Percentiles rank a stretch among this genome's conserved stretches.
phyloP scores from a whole-genome alignment of 306 rosid genomes.

The Rosa rugosa region DNA sequence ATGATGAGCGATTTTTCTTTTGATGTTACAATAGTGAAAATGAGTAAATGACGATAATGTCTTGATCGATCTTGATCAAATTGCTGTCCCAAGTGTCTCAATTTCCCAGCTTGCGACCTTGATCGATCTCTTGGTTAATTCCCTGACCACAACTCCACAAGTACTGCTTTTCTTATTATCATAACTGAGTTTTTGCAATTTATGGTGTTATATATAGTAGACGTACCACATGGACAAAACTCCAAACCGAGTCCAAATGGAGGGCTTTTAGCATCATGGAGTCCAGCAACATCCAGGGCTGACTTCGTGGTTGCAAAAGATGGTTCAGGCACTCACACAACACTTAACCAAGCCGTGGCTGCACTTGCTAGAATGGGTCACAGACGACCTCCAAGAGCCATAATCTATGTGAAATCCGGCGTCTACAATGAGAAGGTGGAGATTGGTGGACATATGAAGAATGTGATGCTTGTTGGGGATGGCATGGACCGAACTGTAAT shows the following conservation, averaged over 20 bases:
- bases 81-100: too few species aligned
- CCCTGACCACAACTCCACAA: too few species aligned
- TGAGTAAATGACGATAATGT: too few species aligned
- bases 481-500: conserved; percentile 61
- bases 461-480: conserved; percentile 73
- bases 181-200: not conserved
- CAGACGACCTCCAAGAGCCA: conserved; percentile 29
- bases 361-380: conserved; percentile 40
- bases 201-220: not conserved
- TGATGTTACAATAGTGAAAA: too few species aligned
- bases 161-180: not conserved
- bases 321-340: conserved; percentile 54
- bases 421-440: conserved; percentile 56
- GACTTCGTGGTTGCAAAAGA: conserved; percentile 57
- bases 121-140: too few species aligned
- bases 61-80: too few species aligned
- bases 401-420: conserved; percentile 56
- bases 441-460: conserved; percentile 36
- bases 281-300: conserved; percentile 30
- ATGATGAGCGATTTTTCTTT: too few species aligned
- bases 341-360: conserved; percentile 47
- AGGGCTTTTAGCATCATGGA: conserved; percentile 56
- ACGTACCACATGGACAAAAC: not conserved
- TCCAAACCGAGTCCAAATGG: conserved; percentile 12
- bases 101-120: not conserved